Conservation (phyloP, 352 stramenopile species). For the Phytophthora macrochlamydospora region DNA sequence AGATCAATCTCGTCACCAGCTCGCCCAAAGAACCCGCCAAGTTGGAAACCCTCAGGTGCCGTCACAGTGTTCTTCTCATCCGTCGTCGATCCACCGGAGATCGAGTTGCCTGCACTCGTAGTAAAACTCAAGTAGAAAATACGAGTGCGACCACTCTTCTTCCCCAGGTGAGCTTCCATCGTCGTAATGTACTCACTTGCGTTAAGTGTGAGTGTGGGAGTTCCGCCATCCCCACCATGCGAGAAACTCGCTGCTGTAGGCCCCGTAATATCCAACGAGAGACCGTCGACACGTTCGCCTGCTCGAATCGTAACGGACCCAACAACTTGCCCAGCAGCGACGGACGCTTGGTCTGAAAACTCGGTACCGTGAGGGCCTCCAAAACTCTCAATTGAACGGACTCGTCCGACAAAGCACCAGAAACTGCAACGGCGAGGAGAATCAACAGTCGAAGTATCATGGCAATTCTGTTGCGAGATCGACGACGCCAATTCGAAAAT, state of each 20-base stretch:
- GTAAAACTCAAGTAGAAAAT: constrained; percentile 28
- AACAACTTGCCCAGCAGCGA: constrained; percentile 14
- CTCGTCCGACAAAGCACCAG: constrained; percentile 2
- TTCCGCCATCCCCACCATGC: constrained; percentile 17
- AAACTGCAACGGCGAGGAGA: too few species aligned
- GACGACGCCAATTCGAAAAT: too few species aligned
- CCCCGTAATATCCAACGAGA: constrained; percentile 16
- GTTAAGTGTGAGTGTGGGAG: constrained; percentile 12
- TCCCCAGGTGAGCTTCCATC: constrained; percentile 28
- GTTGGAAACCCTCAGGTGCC: constrained; percentile 19
- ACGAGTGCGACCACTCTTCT: constrained; percentile 18
- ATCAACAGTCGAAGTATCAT: too few species aligned
- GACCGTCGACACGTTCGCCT: constrained; percentile 20
- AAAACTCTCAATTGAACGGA: constrained; percentile 21
- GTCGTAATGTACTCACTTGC: constrained; percentile 20
- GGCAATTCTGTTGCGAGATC: too few species aligned
- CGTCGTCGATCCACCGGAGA: constrained; percentile 12
- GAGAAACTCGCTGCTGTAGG: constrained; percentile 17
- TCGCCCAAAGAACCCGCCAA: constrained; percentile 19
- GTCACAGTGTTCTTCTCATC: constrained; percentile 9
- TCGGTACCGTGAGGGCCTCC: constrained; percentile 21
- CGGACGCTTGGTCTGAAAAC: constrained; percentile 26
- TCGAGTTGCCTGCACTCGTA: constrained; percentile 20
- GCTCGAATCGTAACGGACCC: constrained; percentile 22
- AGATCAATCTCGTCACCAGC: constrained; percentile 25